phyloP scores from a whole-genome alignment of 2,329 filamentous ascomycete species.

The Botryosphaeria agaves region DNA sequence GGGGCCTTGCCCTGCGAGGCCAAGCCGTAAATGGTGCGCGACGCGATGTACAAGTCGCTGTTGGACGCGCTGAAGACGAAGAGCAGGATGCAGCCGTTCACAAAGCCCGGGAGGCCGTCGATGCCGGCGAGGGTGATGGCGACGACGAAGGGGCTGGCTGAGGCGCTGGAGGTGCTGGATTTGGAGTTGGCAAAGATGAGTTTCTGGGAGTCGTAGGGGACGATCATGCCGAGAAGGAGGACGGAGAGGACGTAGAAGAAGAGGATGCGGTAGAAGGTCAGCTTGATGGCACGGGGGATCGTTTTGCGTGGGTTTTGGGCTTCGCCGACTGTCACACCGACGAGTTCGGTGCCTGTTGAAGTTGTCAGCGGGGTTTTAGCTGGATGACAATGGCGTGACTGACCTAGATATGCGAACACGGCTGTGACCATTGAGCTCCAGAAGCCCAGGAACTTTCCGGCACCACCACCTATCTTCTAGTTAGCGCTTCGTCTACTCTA shows the following conservation, averaged over 20 bases:
- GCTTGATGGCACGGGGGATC: conserved; percentile 59
- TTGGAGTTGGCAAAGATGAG: conserved; percentile 40
- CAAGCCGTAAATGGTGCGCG: conserved; percentile 55
- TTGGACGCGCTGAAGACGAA: conserved; percentile 67
- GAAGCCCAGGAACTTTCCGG: conserved; percentile 27
- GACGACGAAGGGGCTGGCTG: conserved; percentile 58
- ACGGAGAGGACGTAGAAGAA: conserved; percentile 65
- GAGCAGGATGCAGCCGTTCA: conserved; percentile 58
- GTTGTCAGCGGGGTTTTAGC: too few species aligned
- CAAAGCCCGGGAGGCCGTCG: conserved; percentile 42
- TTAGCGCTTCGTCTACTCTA: not conserved
- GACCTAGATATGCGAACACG: conserved; percentile 62
- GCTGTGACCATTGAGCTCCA: conserved; percentile 52
- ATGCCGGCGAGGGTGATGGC: conserved; percentile 51
- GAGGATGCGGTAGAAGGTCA: conserved; percentile 68
- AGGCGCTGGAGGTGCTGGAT: conserved; percentile 32
- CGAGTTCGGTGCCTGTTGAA: conserved; percentile 61
- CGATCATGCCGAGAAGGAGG: conserved; percentile 57
- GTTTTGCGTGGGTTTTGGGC: conserved; percentile 64
- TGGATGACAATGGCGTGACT: too few species aligned
- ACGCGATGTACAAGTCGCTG: conserved; percentile 60
- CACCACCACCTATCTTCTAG: conserved; percentile 6
- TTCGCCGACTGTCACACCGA: conserved; percentile 64
- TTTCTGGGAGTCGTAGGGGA: conserved; percentile 48
- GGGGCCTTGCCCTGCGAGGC: conserved; percentile 57